Evolutionary conservation across 257 asterid species (phyloP), one percentile per base, ranked within the genome.

Genomic region (Cinchona pubescens): DNA sequence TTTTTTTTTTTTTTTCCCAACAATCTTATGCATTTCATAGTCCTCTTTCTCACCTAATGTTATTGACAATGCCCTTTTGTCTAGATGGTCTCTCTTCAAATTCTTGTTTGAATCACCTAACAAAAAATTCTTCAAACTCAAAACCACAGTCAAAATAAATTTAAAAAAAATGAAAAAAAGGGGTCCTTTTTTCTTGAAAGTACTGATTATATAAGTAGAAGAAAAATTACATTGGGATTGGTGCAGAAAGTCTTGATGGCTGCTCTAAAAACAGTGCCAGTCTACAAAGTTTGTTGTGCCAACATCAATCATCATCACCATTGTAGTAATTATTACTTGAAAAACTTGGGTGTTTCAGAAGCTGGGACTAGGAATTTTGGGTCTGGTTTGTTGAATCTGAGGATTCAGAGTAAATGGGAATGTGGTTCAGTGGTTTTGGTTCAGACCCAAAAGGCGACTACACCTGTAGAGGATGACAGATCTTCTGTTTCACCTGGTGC

Each of bases 381-480:
- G 56, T 48, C 77, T 55, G 29, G 25, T 81, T 76, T 79, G 69
- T 76, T 80, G 87, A 91, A 86, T 83, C 69, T 84, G 73, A 86
- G 82, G 85, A 35, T 46, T 82, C 72, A 72, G 37, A 80, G 76
- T 78, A 88, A 89, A 78, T 80, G 91, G 94, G 89, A 80, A 60
- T 86, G 91, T 71, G 35, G 13, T 59, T 78, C 69, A 76, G 75
- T 75, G 59, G 30, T 71, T 60, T 37, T 82, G 84, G 58, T 84
- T 43, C 71, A 81, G 45, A 85, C 86, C 58, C 77, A 84, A 37
- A 84, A 82, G 85, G 90, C 86, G 61, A 74, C 73, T 51, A 81
- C 91, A 49, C 82, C 91, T 21, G 85, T 86, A 60, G 92, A 78
- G 64, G 95, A 89, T 82, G 90, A 87, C 81, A 81, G 75, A 82